phyloP scores from a whole-genome alignment of 2,329 filamentous ascomycete genomes.

The Beauveria australis region DNA sequence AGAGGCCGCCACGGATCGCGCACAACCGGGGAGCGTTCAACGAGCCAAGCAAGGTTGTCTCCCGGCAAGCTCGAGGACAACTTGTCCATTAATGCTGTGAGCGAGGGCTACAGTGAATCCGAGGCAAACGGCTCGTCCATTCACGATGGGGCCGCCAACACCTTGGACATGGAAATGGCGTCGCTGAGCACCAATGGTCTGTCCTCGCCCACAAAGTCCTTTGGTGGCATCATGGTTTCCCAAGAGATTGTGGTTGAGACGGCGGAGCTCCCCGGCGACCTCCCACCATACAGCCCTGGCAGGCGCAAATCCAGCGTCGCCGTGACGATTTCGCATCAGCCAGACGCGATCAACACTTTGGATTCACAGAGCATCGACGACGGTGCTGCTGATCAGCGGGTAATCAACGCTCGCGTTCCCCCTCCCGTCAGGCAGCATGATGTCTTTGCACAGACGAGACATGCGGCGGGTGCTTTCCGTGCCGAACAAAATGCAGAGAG shows the following conservation, averaged over 20 bases:
- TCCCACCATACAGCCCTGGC: neutral
- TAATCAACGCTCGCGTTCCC: neutral
- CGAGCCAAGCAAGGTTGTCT: constrained; percentile 16
- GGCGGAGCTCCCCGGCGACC: neutral
- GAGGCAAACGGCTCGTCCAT: constrained; percentile 3
- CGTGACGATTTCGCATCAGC: neutral
- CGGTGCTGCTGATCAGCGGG: neutral
- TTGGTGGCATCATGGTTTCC: constrained; percentile 54
- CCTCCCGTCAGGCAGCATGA: neutral
- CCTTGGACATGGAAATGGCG: constrained; percentile 3
- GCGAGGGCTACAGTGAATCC: constrained; percentile 1
- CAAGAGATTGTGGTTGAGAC: constrained; percentile 44
- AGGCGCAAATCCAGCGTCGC: neutral
- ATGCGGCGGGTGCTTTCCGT: constrained; percentile 7
- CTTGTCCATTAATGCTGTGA: neutral
- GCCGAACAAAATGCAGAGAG: neutral
- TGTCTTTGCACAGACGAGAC: neutral
- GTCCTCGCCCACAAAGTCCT: constrained; percentile 16
- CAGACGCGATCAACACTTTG: neutral
- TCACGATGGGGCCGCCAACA: neutral
- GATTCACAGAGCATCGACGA: neutral
- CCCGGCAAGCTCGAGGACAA: constrained; percentile 13
- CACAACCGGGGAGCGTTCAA: neutral
- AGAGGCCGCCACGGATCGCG: neutral
- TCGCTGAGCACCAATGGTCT: neutral